Evolutionary conservation across 495 filamentous ascomycete genomes (phyloP).

Genomic region (Aspergillus kassunensis): DNA sequence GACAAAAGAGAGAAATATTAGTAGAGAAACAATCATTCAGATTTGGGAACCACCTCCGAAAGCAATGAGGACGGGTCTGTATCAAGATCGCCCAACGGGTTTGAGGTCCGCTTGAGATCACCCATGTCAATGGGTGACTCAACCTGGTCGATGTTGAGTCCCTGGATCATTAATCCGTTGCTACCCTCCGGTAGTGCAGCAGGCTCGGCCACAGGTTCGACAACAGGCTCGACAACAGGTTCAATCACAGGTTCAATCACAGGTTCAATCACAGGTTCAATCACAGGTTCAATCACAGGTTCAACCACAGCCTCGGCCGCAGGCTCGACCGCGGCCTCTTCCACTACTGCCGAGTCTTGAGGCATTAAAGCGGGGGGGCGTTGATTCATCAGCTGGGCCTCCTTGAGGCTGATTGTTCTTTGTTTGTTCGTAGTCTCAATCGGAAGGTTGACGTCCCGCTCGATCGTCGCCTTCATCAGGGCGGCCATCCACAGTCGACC

Average conservation of each 20-base stretch:
- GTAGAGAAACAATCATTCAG: conserved; percentile 6
- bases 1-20: not conserved
- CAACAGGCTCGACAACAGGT: too few relatives aligned
- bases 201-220: conserved; percentile 11
- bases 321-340: conserved; percentile 1
- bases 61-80: conserved; percentile 24
- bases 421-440: conserved; percentile 91
- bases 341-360: conserved; percentile 9
- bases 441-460: conserved; percentile 74
- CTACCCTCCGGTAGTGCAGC: conserved; percentile 16
- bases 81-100: conserved; percentile 27
- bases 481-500: conserved; percentile 98
- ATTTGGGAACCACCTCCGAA: conserved; percentile 26
- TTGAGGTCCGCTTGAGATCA: conserved; percentile 16
- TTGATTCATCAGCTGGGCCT: conserved; percentile 77
- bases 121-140: conserved; percentile 16
- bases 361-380: conserved; percentile 84
- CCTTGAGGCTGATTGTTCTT: conserved; percentile 84
- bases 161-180: conserved; percentile 32
- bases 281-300: too few relatives aligned
- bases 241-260: too few relatives aligned
- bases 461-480: conserved; percentile 98
- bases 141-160: conserved; percentile 28
- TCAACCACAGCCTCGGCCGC: too few relatives aligned
- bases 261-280: too few relatives aligned